Evolutionary conservation across 768 basidiomycete species (phyloP).

Genomic region (Suillus subluteus): DNA sequence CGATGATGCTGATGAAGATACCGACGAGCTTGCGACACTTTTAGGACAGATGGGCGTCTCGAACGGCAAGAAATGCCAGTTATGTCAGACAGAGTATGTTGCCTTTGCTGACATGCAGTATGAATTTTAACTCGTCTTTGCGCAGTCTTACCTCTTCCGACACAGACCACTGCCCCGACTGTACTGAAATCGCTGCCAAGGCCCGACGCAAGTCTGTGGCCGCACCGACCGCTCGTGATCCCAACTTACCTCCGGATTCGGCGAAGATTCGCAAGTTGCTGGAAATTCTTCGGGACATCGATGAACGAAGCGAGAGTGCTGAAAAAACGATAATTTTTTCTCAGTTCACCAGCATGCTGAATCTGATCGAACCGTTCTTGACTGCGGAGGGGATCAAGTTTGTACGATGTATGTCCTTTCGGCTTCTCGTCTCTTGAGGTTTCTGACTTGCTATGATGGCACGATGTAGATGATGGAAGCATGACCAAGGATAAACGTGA

Average conservation of each 20-base stretch:
- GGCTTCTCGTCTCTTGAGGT: slow-evolving; percentile 6
- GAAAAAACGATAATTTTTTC: slow-evolving; percentile 98
- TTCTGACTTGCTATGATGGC: slow-evolving; percentile 13
- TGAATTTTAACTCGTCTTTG: slow-evolving; percentile 5
- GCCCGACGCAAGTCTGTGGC: slow-evolving; percentile 43
- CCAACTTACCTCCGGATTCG: slow-evolving; percentile 63
- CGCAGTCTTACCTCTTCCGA: slow-evolving; percentile 19
- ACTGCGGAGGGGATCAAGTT: slow-evolving; percentile 65
- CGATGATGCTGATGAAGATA: slow-evolving; percentile 55
- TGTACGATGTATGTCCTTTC: slow-evolving; percentile 76
- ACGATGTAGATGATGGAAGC: slow-evolving; percentile 76
- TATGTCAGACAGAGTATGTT: slow-evolving; percentile 76
- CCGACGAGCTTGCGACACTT: slow-evolving; percentile 76
- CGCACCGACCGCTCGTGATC: slow-evolving; percentile 25
- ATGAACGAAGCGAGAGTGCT: slow-evolving; percentile 52
- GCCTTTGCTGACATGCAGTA: neutral
- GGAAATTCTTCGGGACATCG: slow-evolving; percentile 68
- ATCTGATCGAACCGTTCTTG: slow-evolving; percentile 87
- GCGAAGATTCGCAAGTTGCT: slow-evolving; percentile 89
- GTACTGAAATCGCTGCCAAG: slow-evolving; percentile 54
- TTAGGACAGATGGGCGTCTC: slow-evolving; percentile 72
- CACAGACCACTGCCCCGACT: slow-evolving; percentile 58
- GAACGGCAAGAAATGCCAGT: slow-evolving; percentile 65
- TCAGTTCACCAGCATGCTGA: slow-evolving; percentile 88
- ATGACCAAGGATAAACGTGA: slow-evolving; percentile 83